Percentiles rank a stretch among this genome's conserved stretches.
phyloP scores from a whole-genome alignment of 257 asterid genomes.

The Solanum chmielewskii region DNA sequence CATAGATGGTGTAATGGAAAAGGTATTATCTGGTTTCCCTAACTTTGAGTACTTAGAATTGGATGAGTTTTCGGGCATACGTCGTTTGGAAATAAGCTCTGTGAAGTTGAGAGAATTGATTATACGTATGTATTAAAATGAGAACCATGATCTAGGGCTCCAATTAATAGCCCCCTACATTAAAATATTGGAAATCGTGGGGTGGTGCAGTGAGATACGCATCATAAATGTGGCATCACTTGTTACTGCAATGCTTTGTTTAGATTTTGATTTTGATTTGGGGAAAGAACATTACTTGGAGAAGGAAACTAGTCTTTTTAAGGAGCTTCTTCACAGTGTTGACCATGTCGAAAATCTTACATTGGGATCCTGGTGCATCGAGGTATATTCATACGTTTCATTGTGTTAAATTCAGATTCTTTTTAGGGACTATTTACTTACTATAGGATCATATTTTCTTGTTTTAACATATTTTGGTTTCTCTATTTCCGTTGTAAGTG shows the following conservation, averaged over 20 bases:
- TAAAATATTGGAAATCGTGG: not conserved
- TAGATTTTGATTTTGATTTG: not conserved
- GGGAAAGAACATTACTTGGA: not conserved
- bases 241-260: not conserved
- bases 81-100: not conserved
- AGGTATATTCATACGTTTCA: not conserved
- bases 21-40: not conserved
- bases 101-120: not conserved
- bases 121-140: not conserved
- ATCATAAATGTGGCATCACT: not conserved
- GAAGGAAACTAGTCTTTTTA: not conserved
- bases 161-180: not conserved
- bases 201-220: not conserved
- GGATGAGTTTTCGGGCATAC: accelerated
- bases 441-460: not conserved
- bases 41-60: not conserved
- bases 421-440: not conserved
- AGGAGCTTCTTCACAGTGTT: not conserved
- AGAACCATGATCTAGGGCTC: not conserved
- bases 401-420: not conserved
- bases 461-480: not conserved
- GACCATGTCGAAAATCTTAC: not conserved
- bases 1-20: not conserved
- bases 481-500: not conserved
- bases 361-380: not conserved